Conservation (phyloP, 768 basidiomycete genomes). For the Boletus rubropictus region DNA sequence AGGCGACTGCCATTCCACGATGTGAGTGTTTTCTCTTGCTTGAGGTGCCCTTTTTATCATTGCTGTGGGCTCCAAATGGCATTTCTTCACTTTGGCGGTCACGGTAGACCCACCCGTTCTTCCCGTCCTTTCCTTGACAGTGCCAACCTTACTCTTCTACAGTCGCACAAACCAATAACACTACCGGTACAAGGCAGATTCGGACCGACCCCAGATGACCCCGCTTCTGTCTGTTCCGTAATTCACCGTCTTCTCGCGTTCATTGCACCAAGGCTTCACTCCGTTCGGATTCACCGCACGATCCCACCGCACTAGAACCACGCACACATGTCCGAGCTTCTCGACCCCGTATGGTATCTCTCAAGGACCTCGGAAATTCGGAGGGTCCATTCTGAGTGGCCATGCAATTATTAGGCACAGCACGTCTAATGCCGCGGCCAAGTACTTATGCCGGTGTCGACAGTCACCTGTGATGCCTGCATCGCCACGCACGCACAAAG, state of each 20-base stretch:
- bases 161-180: conserved; percentile 33
- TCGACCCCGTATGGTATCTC: conserved; percentile 30
- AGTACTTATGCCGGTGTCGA: conserved; percentile 24
- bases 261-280: conserved; percentile 34
- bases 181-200: conserved; percentile 26
- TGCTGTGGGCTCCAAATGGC: conserved; percentile 41
- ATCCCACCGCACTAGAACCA: conserved; percentile 13
- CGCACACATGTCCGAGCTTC: conserved; percentile 21
- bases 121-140: conserved; percentile 48
- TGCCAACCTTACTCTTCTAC: conserved; percentile 41
- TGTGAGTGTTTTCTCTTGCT: conserved; percentile 34
- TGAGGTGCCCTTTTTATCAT: conserved; percentile 46
- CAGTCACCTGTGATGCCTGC: conserved; percentile 1
- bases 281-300: conserved; percentile 20
- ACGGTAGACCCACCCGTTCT: too few relatives aligned
- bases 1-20: conserved; percentile 38
- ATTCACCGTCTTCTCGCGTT: conserved; percentile 60
- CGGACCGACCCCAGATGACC: conserved; percentile 14
- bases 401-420: conserved; percentile 57
- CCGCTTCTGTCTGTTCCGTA: conserved; percentile 50
- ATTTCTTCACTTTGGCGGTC: background rate
- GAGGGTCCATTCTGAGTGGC: conserved; percentile 57
- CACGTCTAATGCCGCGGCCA: conserved; percentile 45
- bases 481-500: conserved; percentile 6
- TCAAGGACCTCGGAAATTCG: conserved; percentile 49